A percentile compares a stretch with the other conserved stretches of the same genome.
Evolutionary conservation across 2,329 filamentous ascomycete genomes (phyloP).

Genomic region (Berkeleyomyces rouxiae): DNA sequence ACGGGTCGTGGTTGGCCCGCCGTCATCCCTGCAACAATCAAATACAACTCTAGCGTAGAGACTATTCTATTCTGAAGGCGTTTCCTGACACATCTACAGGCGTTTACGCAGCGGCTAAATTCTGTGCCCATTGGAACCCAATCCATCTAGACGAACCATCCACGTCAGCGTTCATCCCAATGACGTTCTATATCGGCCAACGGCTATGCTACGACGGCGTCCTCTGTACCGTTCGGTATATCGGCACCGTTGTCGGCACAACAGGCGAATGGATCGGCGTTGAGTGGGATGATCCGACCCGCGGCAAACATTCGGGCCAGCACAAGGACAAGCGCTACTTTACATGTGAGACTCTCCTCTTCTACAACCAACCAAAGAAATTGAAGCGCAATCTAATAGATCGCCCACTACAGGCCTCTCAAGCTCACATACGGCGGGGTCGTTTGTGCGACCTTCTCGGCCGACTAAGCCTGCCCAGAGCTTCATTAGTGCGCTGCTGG

Average conservation of each 20-base stretch:
- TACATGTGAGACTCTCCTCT: slow-evolving; percentile 39
- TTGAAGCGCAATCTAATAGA: background rate
- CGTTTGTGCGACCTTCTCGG: slow-evolving; percentile 69
- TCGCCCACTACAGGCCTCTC: slow-evolving; percentile 33
- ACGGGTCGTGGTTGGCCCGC: too few relatives aligned
- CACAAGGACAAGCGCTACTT: slow-evolving; percentile 72
- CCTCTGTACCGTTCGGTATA: slow-evolving; percentile 70
- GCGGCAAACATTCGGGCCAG: slow-evolving; percentile 82
- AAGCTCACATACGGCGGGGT: slow-evolving; percentile 54
- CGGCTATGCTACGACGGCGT: slow-evolving; percentile 64
- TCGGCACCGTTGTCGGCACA: slow-evolving; percentile 61
- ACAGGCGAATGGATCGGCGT: slow-evolving; percentile 76
- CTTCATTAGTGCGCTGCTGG: slow-evolving; percentile 63
- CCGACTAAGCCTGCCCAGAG: slow-evolving; percentile 49
- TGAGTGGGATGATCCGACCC: slow-evolving; percentile 79
- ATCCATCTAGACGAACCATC: background rate
- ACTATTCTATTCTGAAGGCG: too few relatives aligned
- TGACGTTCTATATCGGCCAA: slow-evolving; percentile 43
- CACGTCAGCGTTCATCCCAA: slow-evolving; percentile 16
- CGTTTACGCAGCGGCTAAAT: background rate
- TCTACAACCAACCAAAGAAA: background rate
- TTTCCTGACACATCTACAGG: background rate
- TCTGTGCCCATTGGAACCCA: too few relatives aligned
- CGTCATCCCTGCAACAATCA: too few relatives aligned
- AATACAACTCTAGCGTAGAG: too few relatives aligned